phyloP scores from a whole-genome alignment of 176 grass and related monocot species.

The Carex parvula region DNA sequence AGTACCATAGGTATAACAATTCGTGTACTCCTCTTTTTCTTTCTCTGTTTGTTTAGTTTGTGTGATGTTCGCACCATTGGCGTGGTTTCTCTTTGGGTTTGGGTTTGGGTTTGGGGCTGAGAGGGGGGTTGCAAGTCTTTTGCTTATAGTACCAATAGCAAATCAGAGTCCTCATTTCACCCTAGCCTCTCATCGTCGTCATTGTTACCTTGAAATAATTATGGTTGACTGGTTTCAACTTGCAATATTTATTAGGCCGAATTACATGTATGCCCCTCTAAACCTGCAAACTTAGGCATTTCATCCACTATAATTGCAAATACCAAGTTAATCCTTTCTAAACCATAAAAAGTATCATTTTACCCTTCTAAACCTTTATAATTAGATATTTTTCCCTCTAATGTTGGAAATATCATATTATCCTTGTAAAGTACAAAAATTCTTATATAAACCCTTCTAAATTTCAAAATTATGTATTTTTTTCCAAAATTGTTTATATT shows the following conservation, averaged over 20 bases:
- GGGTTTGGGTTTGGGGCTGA: too few relatives aligned
- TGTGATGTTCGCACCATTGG: neutral
- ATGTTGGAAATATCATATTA: neutral
- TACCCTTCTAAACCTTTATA: neutral
- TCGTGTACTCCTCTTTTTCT: neutral
- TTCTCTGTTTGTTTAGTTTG: neutral
- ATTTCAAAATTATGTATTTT: neutral
- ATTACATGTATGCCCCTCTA: neutral
- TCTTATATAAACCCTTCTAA: neutral
- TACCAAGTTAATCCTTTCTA: neutral
- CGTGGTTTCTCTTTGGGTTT: neutral
- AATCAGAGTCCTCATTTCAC: neutral
- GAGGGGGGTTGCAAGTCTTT: neutral
- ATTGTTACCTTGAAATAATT: neutral
- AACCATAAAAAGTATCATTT: neutral
- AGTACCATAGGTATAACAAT: constrained; percentile 66
- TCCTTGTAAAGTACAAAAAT: neutral
- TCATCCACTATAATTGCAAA: neutral
- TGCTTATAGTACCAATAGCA: neutral
- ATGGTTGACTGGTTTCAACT: neutral
- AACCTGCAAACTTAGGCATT: neutral
- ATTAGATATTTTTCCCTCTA: neutral
- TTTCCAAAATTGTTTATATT: neutral
- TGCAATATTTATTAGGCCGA: neutral
- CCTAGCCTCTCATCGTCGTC: neutral